phyloP scores from a whole-genome alignment of 805 yeast species.

The Wickerhamiella galacta region DNA sequence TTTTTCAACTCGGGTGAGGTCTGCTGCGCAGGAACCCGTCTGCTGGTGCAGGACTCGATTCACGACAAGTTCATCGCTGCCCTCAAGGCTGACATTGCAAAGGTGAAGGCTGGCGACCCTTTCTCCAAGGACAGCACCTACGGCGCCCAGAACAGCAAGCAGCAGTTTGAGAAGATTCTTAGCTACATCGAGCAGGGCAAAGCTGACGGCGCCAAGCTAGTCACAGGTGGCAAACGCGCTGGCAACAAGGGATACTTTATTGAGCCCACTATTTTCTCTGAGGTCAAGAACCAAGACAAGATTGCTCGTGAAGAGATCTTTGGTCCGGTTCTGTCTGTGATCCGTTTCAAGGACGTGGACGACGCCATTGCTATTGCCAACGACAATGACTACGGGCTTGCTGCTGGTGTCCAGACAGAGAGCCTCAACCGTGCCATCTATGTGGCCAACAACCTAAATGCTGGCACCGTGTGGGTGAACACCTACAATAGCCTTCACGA shows the following conservation, averaged over 20 bases:
- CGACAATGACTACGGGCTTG: constrained; percentile 57
- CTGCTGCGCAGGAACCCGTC: constrained; percentile 88
- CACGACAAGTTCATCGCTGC: constrained; percentile 60
- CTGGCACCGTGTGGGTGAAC: constrained; percentile 82
- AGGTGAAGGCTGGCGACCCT: constrained; percentile 63
- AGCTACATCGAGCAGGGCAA: constrained; percentile 61
- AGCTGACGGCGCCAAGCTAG: constrained; percentile 67
- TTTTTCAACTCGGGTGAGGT: constrained; percentile 92
- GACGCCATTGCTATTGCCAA: constrained; percentile 69
- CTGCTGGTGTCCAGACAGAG: constrained; percentile 71
- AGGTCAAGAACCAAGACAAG: constrained; percentile 54
- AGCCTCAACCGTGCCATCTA: constrained; percentile 60
- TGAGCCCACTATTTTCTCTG: constrained; percentile 71
- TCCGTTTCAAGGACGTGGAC: constrained; percentile 67
- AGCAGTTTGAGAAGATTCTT: constrained; percentile 65
- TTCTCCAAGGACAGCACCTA: constrained; percentile 62
- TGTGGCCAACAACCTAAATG: constrained; percentile 55
- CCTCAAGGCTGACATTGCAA: constrained; percentile 34
- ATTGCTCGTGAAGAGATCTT: constrained; percentile 83
- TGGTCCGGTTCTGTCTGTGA: constrained; percentile 80
- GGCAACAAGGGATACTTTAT: constrained; percentile 37
- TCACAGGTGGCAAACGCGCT: constrained; percentile 68
- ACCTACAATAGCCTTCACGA: constrained; percentile 48
- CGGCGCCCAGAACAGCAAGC: constrained; percentile 82
- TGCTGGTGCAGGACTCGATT: constrained; percentile 70